phyloP scores from a whole-genome alignment of 2,329 filamentous ascomycete species.

The Lecanosticta acicola region DNA sequence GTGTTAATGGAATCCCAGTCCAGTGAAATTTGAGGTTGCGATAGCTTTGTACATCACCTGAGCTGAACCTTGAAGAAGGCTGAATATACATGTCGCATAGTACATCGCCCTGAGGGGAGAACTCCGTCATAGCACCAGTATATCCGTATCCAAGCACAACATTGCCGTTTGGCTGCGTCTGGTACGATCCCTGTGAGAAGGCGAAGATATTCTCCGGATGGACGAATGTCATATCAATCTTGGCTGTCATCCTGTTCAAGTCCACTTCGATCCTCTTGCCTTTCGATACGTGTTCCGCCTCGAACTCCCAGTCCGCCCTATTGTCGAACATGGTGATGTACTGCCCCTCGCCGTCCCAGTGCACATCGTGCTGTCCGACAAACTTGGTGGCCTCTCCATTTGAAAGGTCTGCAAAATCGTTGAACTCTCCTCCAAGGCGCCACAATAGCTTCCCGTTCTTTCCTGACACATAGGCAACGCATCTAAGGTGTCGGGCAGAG shows the following conservation, averaged over 20 bases:
- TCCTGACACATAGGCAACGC: slow-evolving; percentile 37
- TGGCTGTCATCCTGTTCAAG: slow-evolving; percentile 23
- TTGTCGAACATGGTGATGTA: slow-evolving; percentile 15
- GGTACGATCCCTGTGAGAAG: slow-evolving; percentile 47
- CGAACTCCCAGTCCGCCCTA: slow-evolving; percentile 30
- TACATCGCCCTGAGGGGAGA: slow-evolving; percentile 41
- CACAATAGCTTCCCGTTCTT: slow-evolving; percentile 47
- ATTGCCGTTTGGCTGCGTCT: slow-evolving; percentile 49
- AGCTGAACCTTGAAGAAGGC: slow-evolving; percentile 41
- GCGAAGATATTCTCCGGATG: slow-evolving; percentile 35
- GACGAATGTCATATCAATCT: slow-evolving; percentile 22
- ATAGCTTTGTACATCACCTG: slow-evolving; percentile 41
- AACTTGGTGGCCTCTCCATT: slow-evolving; percentile 30
- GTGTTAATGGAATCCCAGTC: slow-evolving; percentile 31
- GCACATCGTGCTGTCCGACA: slow-evolving; percentile 49
- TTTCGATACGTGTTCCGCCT: slow-evolving; percentile 18
- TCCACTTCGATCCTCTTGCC: slow-evolving; percentile 21
- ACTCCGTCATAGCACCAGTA: slow-evolving; percentile 34
- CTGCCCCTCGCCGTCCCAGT: slow-evolving; percentile 39
- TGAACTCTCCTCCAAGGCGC: slow-evolving; percentile 39
- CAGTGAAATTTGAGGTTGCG: slow-evolving; percentile 48
- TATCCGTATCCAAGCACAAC: slow-evolving; percentile 53
- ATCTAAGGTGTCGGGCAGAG: slow-evolving; percentile 47
- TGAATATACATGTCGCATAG: slow-evolving; percentile 50
- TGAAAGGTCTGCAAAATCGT: slow-evolving; percentile 26